Conservation (phyloP, 208 protist species). For the Wallacemonas sp. region DNA sequence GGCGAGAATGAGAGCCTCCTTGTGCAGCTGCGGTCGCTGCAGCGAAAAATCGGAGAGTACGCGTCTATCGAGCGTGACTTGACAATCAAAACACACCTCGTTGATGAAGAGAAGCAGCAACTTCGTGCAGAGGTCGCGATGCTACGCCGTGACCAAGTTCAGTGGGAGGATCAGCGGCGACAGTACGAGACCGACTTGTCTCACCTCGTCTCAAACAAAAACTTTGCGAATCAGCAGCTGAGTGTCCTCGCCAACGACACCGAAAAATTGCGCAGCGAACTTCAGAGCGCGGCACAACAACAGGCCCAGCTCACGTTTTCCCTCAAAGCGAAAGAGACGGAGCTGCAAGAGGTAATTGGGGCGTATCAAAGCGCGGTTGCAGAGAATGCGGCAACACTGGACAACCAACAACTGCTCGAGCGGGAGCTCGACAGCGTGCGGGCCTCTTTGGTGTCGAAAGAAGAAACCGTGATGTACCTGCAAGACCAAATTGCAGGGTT, state of each 20-base stretch:
- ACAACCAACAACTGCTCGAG: constrained; percentile 62
- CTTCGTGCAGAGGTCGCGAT: constrained; percentile 28
- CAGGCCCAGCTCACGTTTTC: constrained; percentile 63
- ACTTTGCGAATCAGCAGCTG: constrained; percentile 71
- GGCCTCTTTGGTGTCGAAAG: constrained; percentile 66
- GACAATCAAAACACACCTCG: constrained; percentile 28
- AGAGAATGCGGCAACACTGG: constrained; percentile 54
- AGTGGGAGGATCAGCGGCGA: constrained; percentile 52
- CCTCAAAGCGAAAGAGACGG: constrained; percentile 72
- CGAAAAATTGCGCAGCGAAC: constrained; percentile 59
- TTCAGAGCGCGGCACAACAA: constrained; percentile 46
- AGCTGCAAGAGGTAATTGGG: constrained; percentile 68
- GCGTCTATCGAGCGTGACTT: constrained; percentile 53
- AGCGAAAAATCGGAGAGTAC: constrained; percentile 70
- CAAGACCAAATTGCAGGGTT: constrained; percentile 74
- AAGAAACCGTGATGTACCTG: constrained; percentile 69
- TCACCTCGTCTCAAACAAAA: constrained; percentile 72
- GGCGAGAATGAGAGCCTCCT: constrained; percentile 64
- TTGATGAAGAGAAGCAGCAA: constrained; percentile 55
- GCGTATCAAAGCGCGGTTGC: constrained; percentile 75
- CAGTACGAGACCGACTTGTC: constrained; percentile 80
- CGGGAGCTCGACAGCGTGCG: constrained; percentile 69
- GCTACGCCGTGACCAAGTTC: constrained; percentile 51
- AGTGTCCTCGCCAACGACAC: constrained; percentile 66
- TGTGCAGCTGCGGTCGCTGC: constrained; percentile 64